These are phyloP conservation scores for Penicillium sp. DNA, from an alignment of 2,329 filamentous ascomycete species.

Conservation along the genomic window DNA sequence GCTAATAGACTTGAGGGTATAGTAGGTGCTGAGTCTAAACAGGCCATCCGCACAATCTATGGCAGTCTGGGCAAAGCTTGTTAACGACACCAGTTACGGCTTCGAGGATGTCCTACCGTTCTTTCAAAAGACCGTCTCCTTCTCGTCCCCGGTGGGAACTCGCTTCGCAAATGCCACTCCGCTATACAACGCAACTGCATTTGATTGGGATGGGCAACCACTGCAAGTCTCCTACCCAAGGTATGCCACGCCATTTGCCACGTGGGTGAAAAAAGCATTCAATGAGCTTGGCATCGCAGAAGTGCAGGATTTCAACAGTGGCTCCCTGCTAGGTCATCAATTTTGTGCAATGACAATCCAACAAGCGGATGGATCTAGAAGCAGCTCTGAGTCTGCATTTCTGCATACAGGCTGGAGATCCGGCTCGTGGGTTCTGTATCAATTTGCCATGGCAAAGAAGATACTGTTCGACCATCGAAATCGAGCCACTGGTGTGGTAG, in stretches of 20 bases:
- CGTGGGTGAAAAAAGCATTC: slow-evolving; percentile 39
- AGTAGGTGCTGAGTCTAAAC: background rate
- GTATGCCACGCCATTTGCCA: slow-evolving; percentile 39
- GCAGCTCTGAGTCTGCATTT: slow-evolving; percentile 41
- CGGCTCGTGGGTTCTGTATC: too few relatives aligned
- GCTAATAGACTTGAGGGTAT: background rate
- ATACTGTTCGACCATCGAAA: slow-evolving; percentile 50
- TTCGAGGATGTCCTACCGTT: slow-evolving; percentile 22
- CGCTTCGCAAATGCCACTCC: slow-evolving; percentile 24
- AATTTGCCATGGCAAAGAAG: slow-evolving; percentile 34
- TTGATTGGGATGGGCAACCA: too few relatives aligned
- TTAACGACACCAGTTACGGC: slow-evolving; percentile 32
- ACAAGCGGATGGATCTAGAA: slow-evolving; percentile 43
- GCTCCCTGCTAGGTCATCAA: slow-evolving; percentile 40
- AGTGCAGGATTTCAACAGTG: slow-evolving; percentile 43
- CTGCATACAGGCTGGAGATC: too few relatives aligned
- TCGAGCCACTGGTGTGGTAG: slow-evolving; percentile 47
- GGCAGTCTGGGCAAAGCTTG: slow-evolving; percentile 33
- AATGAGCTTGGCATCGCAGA: slow-evolving; percentile 41
- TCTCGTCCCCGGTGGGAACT: slow-evolving; percentile 26
- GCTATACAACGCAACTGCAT: slow-evolving; percentile 5
- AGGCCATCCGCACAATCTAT: slow-evolving; percentile 30
- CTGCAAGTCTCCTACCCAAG: slow-evolving; percentile 22
- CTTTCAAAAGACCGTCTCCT: slow-evolving; percentile 31
- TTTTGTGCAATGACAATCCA: slow-evolving; percentile 50